Conservation (phyloP, 768 basidiomycete species). For the Lepiota brunneoincarnata region DNA sequence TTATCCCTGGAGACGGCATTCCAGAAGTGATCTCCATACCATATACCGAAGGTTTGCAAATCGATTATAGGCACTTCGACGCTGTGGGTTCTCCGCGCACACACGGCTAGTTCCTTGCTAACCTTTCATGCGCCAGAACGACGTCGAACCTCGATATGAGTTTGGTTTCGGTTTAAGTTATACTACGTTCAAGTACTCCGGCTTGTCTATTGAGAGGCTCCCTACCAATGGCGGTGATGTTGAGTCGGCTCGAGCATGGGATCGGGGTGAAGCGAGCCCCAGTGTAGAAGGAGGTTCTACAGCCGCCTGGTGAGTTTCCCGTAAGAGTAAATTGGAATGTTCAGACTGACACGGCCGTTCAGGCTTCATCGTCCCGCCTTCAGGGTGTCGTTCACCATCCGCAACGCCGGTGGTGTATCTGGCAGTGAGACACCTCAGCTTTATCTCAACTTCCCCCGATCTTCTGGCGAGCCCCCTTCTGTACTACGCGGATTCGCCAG, state of each 20-base stretch:
- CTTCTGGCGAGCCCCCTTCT: slow-evolving; percentile 67
- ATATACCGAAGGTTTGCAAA: slow-evolving; percentile 41
- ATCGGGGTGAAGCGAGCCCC: slow-evolving; percentile 52
- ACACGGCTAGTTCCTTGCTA: background rate
- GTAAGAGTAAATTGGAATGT: background rate
- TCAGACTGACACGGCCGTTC: background rate
- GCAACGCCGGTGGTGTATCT: slow-evolving; percentile 57
- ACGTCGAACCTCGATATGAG: slow-evolving; percentile 78
- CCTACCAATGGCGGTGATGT: slow-evolving; percentile 31
- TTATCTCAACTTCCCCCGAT: slow-evolving; percentile 65
- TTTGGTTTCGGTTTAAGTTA: slow-evolving; percentile 93
- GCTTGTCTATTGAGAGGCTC: slow-evolving; percentile 48
- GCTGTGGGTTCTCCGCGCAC: slow-evolving; percentile 39
- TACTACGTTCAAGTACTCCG: slow-evolving; percentile 72
- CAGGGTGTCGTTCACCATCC: slow-evolving; percentile 59
- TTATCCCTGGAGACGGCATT: slow-evolving; percentile 33
- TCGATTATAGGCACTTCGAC: slow-evolving; percentile 76
- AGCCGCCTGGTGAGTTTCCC: slow-evolving; percentile 49
- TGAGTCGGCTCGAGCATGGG: slow-evolving; percentile 49
- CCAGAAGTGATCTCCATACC: slow-evolving; percentile 46
- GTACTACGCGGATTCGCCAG: slow-evolving; percentile 71
- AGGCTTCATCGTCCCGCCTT: slow-evolving; percentile 69
- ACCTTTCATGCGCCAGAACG: slow-evolving; percentile 35
- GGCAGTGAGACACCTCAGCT: slow-evolving; percentile 74
- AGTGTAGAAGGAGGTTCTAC: slow-evolving; percentile 55